Base-by-base conservation (phyloP, 768 basidiomycete genomes). In the Kwoniella bestiolae region DNA sequence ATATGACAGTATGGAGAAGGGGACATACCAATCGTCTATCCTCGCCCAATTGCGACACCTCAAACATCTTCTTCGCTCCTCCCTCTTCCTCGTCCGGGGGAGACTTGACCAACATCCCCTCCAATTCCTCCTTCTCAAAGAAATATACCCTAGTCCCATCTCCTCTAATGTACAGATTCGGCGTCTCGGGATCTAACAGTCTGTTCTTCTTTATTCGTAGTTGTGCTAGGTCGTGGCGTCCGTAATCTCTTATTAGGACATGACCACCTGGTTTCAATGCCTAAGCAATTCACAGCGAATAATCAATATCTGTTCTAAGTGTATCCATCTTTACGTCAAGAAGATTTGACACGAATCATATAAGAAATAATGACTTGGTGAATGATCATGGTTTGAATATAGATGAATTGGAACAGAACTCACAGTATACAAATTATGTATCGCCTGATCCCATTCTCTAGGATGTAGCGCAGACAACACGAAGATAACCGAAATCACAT, bases 81-180 rank as follows among this genome's bases (percentile, higher is more conserved):
- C 3, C 34, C 35, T n/a, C 50, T 31, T 9, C 16, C 29, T 23
- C 23, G 5, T 23, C 3, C 21, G 63, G 12, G 21, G 56, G 26
- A n/a, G 28, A n/a, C 18, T 23, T 32, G 9, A 12, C 49, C 63
- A 72, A 49, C 61, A 74, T 63, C 16, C 57, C 51, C 29, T 56
- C 64, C 25, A 71, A 35, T 35, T 76, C 78, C 29, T 75, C 69
- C 32, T 71, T 69, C 26, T 69, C 73, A 56, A 99, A 99, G 80
- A 98, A 99, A 81, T 97, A 98, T 0, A 99, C 96, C 41, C 96
- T 85, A 0, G 96, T 98, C 74, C 92, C 94, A 82, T 99, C 96
- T 0, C 96, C 96, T 38, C 96, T 87, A 56, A 96, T 90, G 75
- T 99, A 99, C 70, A 99, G 89, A 78, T 96, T 94, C 0, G 75